Conservation (phyloP, 1,284 basidiomycete genomes). For the Papiliotrema flavescens region DNA sequence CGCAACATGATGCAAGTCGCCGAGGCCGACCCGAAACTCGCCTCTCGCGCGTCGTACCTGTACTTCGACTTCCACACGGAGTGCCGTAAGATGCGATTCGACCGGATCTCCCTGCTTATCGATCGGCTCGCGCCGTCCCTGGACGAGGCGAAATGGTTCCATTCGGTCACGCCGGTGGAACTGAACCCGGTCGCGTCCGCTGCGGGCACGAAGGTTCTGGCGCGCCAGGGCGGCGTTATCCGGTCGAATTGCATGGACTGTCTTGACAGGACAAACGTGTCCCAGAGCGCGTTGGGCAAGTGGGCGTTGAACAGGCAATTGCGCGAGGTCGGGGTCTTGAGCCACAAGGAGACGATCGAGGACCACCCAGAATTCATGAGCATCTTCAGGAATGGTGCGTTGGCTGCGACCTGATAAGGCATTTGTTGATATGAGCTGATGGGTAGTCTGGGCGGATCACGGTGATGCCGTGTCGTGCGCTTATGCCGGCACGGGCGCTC, state of each 20-base stretch:
- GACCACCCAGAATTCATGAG: conserved; percentile 72
- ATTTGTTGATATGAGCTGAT: not conserved
- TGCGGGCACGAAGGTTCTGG: conserved; percentile 19
- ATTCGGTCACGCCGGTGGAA: conserved; percentile 15
- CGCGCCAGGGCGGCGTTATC: conserved; percentile 49
- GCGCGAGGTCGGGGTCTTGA: conserved; percentile 64
- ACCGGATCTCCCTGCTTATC: conserved; percentile 80
- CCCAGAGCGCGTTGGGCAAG: conserved; percentile 83
- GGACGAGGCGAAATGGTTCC: conserved; percentile 62
- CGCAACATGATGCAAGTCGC: conserved; percentile 56
- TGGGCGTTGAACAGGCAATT: conserved; percentile 80
- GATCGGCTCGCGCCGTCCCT: conserved; percentile 73
- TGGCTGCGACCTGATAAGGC: not conserved
- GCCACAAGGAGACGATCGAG: conserved; percentile 66
- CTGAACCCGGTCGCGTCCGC: conserved; percentile 2
- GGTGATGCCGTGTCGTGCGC: conserved; percentile 87
- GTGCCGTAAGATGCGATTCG: conserved; percentile 93
- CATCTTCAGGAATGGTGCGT: conserved; percentile 83
- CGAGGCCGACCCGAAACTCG: conserved; percentile 35
- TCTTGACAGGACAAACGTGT: conserved; percentile 94
- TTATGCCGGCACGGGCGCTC: conserved; percentile 90
- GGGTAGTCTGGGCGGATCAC: conserved; percentile 93
- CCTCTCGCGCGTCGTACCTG: conserved; percentile 67
- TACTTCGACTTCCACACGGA: conserved; percentile 99
- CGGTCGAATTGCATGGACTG: conserved; percentile 76